Conservation (phyloP, 2,329 filamentous ascomycete genomes). For the Pseudogymnoascus sp. region DNA sequence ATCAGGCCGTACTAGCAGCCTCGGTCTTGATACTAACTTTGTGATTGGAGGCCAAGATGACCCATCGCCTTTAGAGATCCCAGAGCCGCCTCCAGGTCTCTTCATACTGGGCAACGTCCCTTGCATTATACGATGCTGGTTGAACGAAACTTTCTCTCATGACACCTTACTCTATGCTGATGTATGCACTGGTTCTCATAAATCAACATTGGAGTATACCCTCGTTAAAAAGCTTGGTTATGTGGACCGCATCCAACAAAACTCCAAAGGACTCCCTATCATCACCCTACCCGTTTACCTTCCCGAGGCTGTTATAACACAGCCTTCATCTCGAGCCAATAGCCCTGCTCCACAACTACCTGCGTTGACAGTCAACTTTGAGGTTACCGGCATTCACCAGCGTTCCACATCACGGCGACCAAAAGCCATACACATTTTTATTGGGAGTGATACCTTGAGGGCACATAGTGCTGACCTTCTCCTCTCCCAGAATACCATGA, state of each 20-base stretch:
- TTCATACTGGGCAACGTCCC: slow-evolving; percentile 84
- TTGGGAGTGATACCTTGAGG: slow-evolving; percentile 83
- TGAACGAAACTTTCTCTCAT: slow-evolving; percentile 85
- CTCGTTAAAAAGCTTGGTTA: slow-evolving; percentile 71
- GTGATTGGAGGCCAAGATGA: slow-evolving; percentile 56
- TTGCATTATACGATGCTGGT: slow-evolving; percentile 92
- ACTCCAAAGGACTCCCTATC: slow-evolving; percentile 58
- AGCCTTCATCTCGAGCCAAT: slow-evolving; percentile 64
- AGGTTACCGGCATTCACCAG: slow-evolving; percentile 57
- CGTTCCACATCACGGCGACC: slow-evolving; percentile 43
- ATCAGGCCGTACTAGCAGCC: slow-evolving; percentile 77
- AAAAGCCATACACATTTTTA: slow-evolving; percentile 72
- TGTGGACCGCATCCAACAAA: slow-evolving; percentile 56
- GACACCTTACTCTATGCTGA: slow-evolving; percentile 84
- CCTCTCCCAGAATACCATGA: slow-evolving; percentile 86
- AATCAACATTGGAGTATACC: slow-evolving; percentile 71
- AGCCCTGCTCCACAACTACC: slow-evolving; percentile 76
- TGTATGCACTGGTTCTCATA: slow-evolving; percentile 85
- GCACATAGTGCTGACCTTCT: slow-evolving; percentile 84
- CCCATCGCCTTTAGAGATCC: slow-evolving; percentile 64
- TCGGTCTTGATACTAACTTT: slow-evolving; percentile 73
- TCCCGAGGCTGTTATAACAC: slow-evolving; percentile 79
- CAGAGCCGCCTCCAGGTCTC: slow-evolving; percentile 73
- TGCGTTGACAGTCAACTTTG: slow-evolving; percentile 71
- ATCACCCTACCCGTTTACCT: slow-evolving; percentile 81